Base-by-base conservation (phyloP, 2,329 filamentous ascomycete genomes). In the Fusarium annulatum region DNA sequence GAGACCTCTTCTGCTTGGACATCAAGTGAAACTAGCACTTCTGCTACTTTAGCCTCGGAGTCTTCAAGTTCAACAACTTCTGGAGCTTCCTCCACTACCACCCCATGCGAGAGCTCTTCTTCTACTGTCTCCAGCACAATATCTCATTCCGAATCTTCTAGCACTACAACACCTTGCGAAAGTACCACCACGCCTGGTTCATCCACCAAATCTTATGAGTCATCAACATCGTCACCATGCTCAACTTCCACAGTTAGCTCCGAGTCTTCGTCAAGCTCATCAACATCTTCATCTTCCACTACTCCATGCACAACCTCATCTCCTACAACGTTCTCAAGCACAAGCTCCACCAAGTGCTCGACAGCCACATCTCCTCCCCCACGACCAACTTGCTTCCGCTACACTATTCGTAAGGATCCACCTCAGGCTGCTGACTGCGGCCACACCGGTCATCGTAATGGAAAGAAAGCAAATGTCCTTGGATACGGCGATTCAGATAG, bases 361-460 rank as follows among this genome's bases (percentile, higher is more conserved):
- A 74, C 53, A 23, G 51, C 43, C 11, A 41, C 68, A 28, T 52
- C 57, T 23, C 43, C 53, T 10, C 42, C 60, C 8, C 43, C 71
- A 21, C 46, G 57, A 1, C 71, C 67, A 42, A 65, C 71, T 36
- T 74, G 71, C 60, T 74, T 56, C 33, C 71, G 71, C 23, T 74
- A 74, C 28, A 72, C 68, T 18, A 49, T 74, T 12, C 49, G 64
- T 4, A 51, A 72, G 2, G 46, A 59, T 8, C 67, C 71, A 1
- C 71, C 71, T 3, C 49, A 11, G 19, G 0, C 63, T 8, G 56
- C 56, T 39, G 53, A 65, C 33, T 74, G 71, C 5, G 67, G 63
- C 11, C 57, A 74, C 15, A 42, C 58, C 4, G 71, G 71, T 5
- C 51, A 59, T 51, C 39, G 59, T 9, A 36, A 64, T 9, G 71